Base-by-base conservation (phyloP, 441 rosid species). In the Pelargonium cotyledonis region DNA sequence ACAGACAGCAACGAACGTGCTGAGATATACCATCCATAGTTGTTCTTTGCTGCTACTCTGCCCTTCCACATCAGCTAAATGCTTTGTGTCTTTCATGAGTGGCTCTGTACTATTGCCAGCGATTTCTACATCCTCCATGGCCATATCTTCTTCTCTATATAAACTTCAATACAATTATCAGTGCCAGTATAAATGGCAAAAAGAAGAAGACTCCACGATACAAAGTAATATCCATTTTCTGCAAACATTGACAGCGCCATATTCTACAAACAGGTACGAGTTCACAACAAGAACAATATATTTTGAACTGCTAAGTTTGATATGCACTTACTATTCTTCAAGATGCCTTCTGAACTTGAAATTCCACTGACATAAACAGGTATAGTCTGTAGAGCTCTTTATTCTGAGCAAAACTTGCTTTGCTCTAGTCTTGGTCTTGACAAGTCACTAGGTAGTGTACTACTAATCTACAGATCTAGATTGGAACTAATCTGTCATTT, bases 1-100 rank as follows among this genome's bases (percentile, higher is more conserved):
- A 72, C 92, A 95, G 46, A 90, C 97, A 8, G 96, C 90, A 38
- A 91, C 87, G 15, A 83, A 82, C 1, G 97, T 90, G 81, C 85
- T 88, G 76, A 91, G 76, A 69, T 95, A 95, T 77, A 87, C 91
- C 92, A 86, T 91, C 86, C 87, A 78, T 15, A 75, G 76, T 66
- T 75, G 83, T 51, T 73, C 88, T 63, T 73, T 73, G 72, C 80
- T 73, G 78, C 75, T 68, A 7, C 66, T 69, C 55, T 46, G 67
- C 21, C 67, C 71, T 49, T 72, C 82, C 46, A 49, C 66, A 16
- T 61, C 70, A n/a, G 73, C 58, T 53, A 10, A 51, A 58, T 68
- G 68, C 81, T 77, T 78, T 21, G 23, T 40, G 6, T 8, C 70
- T 43, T 0, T 61, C 66, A 81, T 63, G n/a, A 86, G 87, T 15